These are phyloP conservation scores for Eucalyptus tenuipes DNA, from an alignment of 345 rosid species.

Conservation along the genomic window DNA sequence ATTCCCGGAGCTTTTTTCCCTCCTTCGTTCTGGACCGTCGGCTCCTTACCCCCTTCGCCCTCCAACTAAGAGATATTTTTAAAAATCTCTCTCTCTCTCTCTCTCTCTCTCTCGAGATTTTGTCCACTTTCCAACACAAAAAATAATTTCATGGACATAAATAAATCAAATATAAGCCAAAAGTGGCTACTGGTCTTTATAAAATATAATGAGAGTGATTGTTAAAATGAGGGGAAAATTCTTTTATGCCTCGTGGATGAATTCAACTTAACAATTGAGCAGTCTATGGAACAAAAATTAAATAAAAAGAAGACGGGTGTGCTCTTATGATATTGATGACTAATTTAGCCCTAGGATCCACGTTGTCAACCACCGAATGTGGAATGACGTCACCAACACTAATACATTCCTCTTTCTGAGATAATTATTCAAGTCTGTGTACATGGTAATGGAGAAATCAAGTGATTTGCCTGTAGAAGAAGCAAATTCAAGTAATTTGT, in stretches of 20 bases:
- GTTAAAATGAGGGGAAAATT: neutral
- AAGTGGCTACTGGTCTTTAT: neutral
- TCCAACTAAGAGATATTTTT: neutral
- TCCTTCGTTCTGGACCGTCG: conserved; percentile 30
- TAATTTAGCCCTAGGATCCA: neutral
- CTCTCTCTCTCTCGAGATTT: neutral
- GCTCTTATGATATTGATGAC: neutral
- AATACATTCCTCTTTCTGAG: neutral
- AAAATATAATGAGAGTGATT: neutral
- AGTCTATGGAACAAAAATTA: neutral
- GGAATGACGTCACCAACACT: neutral
- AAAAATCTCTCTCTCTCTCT: neutral
- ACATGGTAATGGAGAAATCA: neutral
- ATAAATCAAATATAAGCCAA: neutral
- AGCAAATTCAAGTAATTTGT: neutral
- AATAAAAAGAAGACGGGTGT: neutral
- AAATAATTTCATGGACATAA: neutral
- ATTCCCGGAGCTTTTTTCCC: neutral
- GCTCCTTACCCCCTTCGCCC: conserved; percentile 4
- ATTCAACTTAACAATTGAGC: neutral
- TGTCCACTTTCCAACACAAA: neutral
- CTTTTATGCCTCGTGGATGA: neutral
- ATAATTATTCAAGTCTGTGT: neutral
- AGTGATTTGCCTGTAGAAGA: neutral
- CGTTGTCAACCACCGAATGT: neutral